Evolutionary conservation across 768 basidiomycete species (phyloP), one percentile per base, ranked within the genome.

Genomic region (Rhodotorula sphaerocarpa): DNA sequence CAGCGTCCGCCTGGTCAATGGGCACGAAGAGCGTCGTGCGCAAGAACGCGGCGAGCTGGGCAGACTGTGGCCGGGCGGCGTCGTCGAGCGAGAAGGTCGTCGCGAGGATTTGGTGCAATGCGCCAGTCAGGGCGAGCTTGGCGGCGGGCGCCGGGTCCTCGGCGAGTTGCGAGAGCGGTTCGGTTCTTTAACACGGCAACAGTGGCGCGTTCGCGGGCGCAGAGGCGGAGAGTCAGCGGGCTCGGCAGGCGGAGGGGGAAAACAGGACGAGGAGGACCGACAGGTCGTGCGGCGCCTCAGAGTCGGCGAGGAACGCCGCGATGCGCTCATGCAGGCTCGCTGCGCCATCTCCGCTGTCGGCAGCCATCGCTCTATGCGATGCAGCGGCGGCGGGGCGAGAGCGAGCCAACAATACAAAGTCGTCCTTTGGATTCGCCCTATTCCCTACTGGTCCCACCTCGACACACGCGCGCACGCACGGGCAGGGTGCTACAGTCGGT

Each of bases 1-100:
- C 50, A 18, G 4, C 28, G 20, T 28, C 30, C 11, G 6, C 50
- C 21, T 18, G 33, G 4, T 25, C 34, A 39, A 25, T 31, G 33
- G 59, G 54, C 7, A 55, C 41, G n/a, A 66, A 55, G 55, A 66
- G 50, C 28, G 45, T 36, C 30, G 21, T 28, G 41, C 53, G 51
- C 27, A 66, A 31, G 44, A 58, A 55, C 34, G 39, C n/a, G 36
- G 43, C 60, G 50, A 66, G 31, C 12, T 51, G 39, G 6, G n/a
- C 34, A 1, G 54, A 39, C 20, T 12, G 7, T 21, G 33, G 57
- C 39, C 27, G 48, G 10, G 36, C 16, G 23, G n/a, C 23, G n/a
- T 46, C 27, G 55, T 43, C 33, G 33, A 39, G 21, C 44, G 57
- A 57, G 47, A 57, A 57, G 41, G 50, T 50, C 4, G 57, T 51